These are phyloP conservation scores for Tolypocladium ovalisporum DNA, from an alignment of 2,329 filamentous ascomycete genomes.

Conservation along the genomic window DNA sequence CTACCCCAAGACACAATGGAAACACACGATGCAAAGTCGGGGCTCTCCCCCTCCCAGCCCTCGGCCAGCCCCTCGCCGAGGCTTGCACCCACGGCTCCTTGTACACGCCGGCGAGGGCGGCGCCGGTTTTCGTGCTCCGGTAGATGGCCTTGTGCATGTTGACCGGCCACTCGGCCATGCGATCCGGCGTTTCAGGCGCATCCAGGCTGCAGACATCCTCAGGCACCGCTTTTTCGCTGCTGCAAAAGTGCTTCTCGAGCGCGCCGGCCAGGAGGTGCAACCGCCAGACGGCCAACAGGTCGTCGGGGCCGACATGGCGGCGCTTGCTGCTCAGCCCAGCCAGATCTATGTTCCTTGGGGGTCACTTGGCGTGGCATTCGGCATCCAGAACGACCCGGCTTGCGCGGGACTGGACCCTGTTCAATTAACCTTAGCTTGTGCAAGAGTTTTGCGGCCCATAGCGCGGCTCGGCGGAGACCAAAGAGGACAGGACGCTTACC, in stretches of 20 bases:
- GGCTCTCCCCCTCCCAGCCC: background rate
- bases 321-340: background rate
- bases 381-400: background rate
- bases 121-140: background rate
- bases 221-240: background rate
- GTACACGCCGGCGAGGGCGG: background rate
- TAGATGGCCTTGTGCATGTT: background rate
- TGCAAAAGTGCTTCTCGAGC: background rate
- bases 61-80: background rate
- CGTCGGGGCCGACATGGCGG: background rate
- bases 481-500: background rate
- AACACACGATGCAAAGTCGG: background rate
- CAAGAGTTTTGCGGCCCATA: too few relatives aligned
- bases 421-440: background rate
- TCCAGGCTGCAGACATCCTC: background rate
- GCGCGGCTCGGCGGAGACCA: background rate
- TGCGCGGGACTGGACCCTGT: background rate
- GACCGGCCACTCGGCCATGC: background rate
- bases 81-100: background rate
- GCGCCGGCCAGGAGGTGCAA: background rate
- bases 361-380: background rate
- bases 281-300: background rate
- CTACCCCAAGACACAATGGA: background rate
- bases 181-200: background rate
- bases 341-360: background rate